These are phyloP conservation scores for Thermothielavioides terrestris DNA, from an alignment of 495 filamentous ascomycete genomes.

Conservation along the genomic window DNA sequence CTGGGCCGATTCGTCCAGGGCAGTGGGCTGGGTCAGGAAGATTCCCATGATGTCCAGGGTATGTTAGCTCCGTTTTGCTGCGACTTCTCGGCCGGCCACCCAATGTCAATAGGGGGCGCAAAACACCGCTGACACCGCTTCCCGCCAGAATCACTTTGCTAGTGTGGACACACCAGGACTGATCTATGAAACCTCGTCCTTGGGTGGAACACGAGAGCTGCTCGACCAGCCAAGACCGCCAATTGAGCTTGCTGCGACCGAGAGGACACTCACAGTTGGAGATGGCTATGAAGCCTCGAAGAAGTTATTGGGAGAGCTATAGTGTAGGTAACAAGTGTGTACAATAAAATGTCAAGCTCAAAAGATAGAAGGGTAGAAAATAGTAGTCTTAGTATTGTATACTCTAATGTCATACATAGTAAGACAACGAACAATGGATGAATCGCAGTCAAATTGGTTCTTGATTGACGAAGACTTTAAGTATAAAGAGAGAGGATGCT, in stretches of 20 bases:
- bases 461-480: too few relatives aligned
- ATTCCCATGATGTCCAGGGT: constrained; percentile 16
- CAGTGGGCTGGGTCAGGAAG: constrained; percentile 25
- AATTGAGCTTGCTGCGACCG: background rate
- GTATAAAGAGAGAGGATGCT: too few relatives aligned
- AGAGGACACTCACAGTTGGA: background rate
- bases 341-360: too few relatives aligned
- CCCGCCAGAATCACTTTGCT: background rate
- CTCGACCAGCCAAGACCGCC: background rate
- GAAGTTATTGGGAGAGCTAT: too few relatives aligned
- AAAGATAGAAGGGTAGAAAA: too few relatives aligned
- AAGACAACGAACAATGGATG: too few relatives aligned
- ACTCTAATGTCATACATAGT: too few relatives aligned
- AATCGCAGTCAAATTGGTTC: too few relatives aligned
- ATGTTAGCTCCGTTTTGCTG: background rate
- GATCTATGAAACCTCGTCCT: background rate
- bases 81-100: too few relatives aligned
- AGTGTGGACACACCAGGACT: background rate
- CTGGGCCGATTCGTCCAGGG: constrained; percentile 27
- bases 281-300: background rate
- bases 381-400: too few relatives aligned
- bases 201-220: background rate
- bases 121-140: background rate
- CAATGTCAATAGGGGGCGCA: background rate
- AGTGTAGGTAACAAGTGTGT: too few relatives aligned